Conservation (phyloP, 2,329 filamentous ascomycete genomes). For the Penicillium sp. region DNA sequence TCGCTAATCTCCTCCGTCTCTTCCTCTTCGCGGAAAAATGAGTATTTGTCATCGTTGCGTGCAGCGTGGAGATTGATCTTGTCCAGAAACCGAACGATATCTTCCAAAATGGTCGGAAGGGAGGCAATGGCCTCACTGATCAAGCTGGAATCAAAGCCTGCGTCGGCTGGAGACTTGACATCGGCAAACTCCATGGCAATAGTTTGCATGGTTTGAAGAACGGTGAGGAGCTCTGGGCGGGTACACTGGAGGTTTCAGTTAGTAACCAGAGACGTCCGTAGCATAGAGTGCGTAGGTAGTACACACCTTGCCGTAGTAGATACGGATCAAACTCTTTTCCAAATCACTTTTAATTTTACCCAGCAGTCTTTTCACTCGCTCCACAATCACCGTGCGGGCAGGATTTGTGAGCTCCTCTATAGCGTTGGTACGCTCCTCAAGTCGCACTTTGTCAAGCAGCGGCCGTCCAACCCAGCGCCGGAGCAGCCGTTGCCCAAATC, state of each 20-base stretch:
- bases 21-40: constrained; percentile 83
- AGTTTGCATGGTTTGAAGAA: constrained; percentile 81
- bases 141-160: constrained; percentile 71
- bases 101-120: constrained; percentile 74
- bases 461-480: constrained; percentile 95
- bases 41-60: constrained; percentile 85
- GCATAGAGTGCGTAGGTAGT: too few species aligned
- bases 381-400: constrained; percentile 66
- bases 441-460: constrained; percentile 70
- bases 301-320: constrained; percentile 84
- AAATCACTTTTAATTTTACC: constrained; percentile 75
- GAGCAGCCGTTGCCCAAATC: constrained; percentile 82
- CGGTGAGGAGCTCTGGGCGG: constrained; percentile 79
- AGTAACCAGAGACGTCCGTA: constrained; percentile 9
- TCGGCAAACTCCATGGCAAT: constrained; percentile 76
- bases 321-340: constrained; percentile 88
- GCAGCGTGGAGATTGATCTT: constrained; percentile 84
- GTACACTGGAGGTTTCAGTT: constrained; percentile 58
- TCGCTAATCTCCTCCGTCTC: constrained; percentile 88
- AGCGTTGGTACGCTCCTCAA: constrained; percentile 79
- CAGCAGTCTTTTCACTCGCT: constrained; percentile 73
- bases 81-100: constrained; percentile 74
- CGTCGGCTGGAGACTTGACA: constrained; percentile 65
- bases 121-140: constrained; percentile 72
- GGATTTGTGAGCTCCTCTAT: constrained; percentile 81